phyloP scores from a whole-genome alignment of 1,284 basidiomycete species.

The Malassezia yamatoensis region DNA sequence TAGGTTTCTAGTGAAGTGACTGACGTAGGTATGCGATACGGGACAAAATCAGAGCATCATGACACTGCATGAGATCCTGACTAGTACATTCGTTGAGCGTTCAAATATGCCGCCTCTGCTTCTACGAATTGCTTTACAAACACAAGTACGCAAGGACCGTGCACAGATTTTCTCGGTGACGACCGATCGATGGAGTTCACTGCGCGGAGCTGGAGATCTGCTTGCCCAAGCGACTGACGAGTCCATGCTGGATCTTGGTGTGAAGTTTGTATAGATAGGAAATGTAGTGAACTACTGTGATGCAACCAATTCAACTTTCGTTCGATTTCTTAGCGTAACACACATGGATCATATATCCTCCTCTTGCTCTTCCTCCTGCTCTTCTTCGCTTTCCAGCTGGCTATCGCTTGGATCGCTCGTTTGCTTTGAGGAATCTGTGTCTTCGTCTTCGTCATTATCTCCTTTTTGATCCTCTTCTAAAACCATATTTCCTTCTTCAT shows the following conservation, averaged over 20 bases:
- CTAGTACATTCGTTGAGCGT: constrained; percentile 51
- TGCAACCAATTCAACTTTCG: constrained; percentile 11
- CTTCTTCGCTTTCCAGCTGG: constrained; percentile 4
- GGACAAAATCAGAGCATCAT: constrained; percentile 53
- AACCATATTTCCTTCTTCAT: constrained; percentile 19
- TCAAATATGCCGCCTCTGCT: constrained; percentile 32
- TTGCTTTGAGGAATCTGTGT: constrained; percentile 12
- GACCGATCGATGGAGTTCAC: not conserved
- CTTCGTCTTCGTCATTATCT: constrained; percentile 11
- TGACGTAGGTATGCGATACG: constrained; percentile 50
- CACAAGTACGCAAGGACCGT: constrained; percentile 5
- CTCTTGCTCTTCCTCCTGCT: constrained; percentile 19
- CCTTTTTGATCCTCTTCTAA: constrained; percentile 18
- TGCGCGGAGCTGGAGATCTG: not conserved
- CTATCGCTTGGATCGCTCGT: constrained; percentile 11
- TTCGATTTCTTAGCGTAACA: constrained; percentile 3
- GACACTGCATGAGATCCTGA: constrained; percentile 54
- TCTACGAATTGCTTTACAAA: constrained; percentile 4
- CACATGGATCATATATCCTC: not conserved
- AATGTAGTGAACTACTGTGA: not conserved
- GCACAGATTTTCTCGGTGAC: constrained; percentile 11
- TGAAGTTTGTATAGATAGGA: constrained; percentile 18
- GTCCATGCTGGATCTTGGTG: constrained; percentile 6
- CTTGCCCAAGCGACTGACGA: not conserved
- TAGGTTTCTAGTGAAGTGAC: constrained; percentile 20